These are phyloP conservation scores for Suhomyces bolitotheri DNA, from an alignment of 1,139 yeast species.

Conservation along the genomic window DNA sequence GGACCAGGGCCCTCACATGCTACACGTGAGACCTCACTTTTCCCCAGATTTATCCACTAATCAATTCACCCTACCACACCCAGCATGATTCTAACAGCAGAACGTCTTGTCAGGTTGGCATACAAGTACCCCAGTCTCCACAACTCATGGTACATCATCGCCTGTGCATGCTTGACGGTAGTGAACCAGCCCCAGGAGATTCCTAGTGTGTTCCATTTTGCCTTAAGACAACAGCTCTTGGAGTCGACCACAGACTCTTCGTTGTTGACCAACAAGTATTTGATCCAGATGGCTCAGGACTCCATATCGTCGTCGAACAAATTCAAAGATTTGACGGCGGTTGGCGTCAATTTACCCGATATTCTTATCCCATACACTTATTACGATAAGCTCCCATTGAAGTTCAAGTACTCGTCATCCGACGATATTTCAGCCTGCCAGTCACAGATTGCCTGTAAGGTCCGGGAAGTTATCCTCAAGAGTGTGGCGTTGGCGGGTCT, in stretches of 20 bases:
- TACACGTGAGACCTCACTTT: conserved; percentile 2
- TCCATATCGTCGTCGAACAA: conserved; percentile 41
- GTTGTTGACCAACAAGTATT: conserved; percentile 32
- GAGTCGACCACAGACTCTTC: conserved; percentile 28
- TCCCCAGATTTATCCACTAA: conserved; percentile 5
- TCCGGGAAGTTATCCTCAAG: conserved; percentile 77
- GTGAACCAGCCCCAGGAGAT: conserved; percentile 82
- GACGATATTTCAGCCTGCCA: conserved; percentile 43
- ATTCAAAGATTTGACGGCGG: conserved; percentile 42
- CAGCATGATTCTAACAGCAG: conserved; percentile 51
- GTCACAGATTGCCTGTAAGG: conserved; percentile 50
- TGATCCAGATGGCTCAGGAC: conserved; percentile 40
- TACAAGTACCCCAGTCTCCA: conserved; percentile 49
- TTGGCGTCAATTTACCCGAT: conserved; percentile 49
- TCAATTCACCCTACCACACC: background rate
- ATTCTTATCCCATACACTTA: conserved; percentile 43
- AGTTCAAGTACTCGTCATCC: conserved; percentile 33
- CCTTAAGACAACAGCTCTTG: conserved; percentile 54
- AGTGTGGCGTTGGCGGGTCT: conserved; percentile 78
- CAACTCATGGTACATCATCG: conserved; percentile 69
- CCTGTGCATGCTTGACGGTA: conserved; percentile 80
- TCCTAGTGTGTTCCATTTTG: conserved; percentile 73
- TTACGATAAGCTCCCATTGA: conserved; percentile 41
- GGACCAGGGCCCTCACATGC: too few species aligned
- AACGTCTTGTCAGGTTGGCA: conserved; percentile 59